phyloP scores from a whole-genome alignment of 441 rosid species.

The Isatis lusitanica region DNA sequence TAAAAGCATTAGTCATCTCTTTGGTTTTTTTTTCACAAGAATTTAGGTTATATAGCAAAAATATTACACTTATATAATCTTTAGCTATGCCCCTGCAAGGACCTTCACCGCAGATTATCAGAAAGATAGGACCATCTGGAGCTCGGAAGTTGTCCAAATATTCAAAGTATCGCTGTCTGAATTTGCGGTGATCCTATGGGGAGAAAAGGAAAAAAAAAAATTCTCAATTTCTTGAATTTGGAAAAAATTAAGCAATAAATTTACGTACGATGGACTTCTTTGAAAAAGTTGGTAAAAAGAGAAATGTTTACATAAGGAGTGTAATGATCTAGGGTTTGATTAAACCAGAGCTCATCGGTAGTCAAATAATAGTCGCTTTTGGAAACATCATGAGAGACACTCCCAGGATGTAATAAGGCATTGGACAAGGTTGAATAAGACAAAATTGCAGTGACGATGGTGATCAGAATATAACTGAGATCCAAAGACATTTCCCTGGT shows the following conservation, averaged over 20 bases:
- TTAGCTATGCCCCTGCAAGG: constrained; percentile 69
- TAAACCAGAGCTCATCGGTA: constrained; percentile 65
- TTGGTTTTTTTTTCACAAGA: background rate
- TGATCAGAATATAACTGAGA: background rate
- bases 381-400: constrained; percentile 37
- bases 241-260: background rate
- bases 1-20: background rate
- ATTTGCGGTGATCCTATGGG: constrained; percentile 55
- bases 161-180: constrained; percentile 77
- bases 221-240: background rate
- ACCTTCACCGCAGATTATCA: constrained; percentile 74
- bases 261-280: no score
- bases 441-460: background rate
- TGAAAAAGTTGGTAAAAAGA: no score
- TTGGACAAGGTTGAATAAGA: constrained; percentile 26
- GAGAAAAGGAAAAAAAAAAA: background rate
- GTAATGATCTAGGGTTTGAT: constrained; percentile 79
- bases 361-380: constrained; percentile 50
- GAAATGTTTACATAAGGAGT: constrained; percentile 53
- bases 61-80: constrained; percentile 64
- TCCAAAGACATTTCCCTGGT: background rate
- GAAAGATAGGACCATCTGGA: constrained; percentile 75
- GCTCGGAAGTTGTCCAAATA: constrained; percentile 56
- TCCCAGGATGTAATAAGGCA: constrained; percentile 37
- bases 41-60: background rate